These are phyloP conservation scores for Falciphora oryzae DNA, from an alignment of 2,329 filamentous ascomycete genomes.

Conservation along the genomic window DNA sequence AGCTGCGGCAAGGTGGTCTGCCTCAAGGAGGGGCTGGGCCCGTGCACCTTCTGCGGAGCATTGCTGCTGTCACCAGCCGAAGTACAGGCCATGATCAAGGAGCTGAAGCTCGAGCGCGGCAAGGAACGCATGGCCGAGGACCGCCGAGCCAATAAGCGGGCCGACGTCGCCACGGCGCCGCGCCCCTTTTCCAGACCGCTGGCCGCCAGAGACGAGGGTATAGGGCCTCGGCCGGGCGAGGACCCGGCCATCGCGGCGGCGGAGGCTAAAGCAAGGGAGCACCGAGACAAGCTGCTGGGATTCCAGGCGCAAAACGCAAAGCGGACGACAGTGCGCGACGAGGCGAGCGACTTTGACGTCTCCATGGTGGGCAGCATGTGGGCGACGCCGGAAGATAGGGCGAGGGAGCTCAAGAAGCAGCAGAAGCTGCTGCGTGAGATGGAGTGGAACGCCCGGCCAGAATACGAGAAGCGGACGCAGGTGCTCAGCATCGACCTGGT, in stretches of 20 bases:
- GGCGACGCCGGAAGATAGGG: conserved; percentile 78
- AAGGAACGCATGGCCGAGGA: conserved; percentile 80
- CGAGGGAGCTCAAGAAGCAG: conserved; percentile 76
- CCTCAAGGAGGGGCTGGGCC: conserved; percentile 86
- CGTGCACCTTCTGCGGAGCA: conserved; percentile 83
- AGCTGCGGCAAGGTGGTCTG: conserved; percentile 94
- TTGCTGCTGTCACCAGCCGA: conserved; percentile 68
- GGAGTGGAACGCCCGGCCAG: conserved; percentile 78
- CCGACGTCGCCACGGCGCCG: conserved; percentile 58
- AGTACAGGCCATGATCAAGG: conserved; percentile 77
- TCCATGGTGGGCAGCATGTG: conserved; percentile 59
- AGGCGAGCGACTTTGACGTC: conserved; percentile 62
- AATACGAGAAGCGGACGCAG: conserved; percentile 82
- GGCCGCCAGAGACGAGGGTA: conserved; percentile 28
- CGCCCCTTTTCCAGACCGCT: conserved; percentile 50
- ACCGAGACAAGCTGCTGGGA: conserved; percentile 72
- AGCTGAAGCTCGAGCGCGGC: conserved; percentile 79
- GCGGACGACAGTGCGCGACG: conserved; percentile 79
- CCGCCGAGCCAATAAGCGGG: conserved; percentile 60
- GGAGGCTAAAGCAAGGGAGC: conserved; percentile 64
- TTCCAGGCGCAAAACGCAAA: conserved; percentile 84
- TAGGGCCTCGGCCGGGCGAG: conserved; percentile 17
- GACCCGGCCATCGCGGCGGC: conserved; percentile 43
- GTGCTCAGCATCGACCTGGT: conserved; percentile 81
- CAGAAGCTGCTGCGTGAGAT: conserved; percentile 78